phyloP scores from a whole-genome alignment of 495 filamentous ascomycete species.

The Neurospora terricola region DNA sequence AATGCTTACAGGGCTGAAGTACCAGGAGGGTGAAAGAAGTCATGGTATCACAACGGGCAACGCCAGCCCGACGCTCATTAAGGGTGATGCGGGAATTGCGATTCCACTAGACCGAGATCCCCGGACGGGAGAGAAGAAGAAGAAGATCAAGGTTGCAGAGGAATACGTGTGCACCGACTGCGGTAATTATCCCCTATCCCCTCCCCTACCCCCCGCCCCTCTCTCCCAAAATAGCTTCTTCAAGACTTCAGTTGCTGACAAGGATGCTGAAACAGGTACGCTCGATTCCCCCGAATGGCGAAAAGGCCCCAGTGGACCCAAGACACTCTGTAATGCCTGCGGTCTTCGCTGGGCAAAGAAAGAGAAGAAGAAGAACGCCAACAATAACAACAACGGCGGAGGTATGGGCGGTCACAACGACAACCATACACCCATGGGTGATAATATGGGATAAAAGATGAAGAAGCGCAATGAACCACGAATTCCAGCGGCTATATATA shows the following conservation, averaged over 20 bases:
- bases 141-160: slow-evolving; percentile 80
- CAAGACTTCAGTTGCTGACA: neutral
- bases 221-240: neutral
- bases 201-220: neutral
- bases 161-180: slow-evolving; percentile 97
- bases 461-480: neutral
- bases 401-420: neutral
- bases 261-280: slow-evolving; percentile 37
- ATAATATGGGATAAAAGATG: slow-evolving; percentile 6
- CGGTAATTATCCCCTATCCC: slow-evolving; percentile 35
- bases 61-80: slow-evolving; percentile 65
- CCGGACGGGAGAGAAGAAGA: slow-evolving; percentile 65
- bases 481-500: neutral
- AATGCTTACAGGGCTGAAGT: slow-evolving; percentile 83
- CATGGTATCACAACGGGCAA: slow-evolving; percentile 83
- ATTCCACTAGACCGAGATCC: slow-evolving; percentile 67
- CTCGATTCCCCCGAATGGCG: slow-evolving; percentile 94
- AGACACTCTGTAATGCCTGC: slow-evolving; percentile 96
- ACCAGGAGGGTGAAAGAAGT: slow-evolving; percentile 81
- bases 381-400: neutral
- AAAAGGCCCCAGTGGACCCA: slow-evolving; percentile 87
- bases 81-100: slow-evolving; percentile 77
- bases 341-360: slow-evolving; percentile 79
- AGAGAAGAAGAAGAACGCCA: slow-evolving; percentile 51
- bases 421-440: neutral